Conservation (phyloP, 805 yeast species). For the Pichia occidentalis region DNA sequence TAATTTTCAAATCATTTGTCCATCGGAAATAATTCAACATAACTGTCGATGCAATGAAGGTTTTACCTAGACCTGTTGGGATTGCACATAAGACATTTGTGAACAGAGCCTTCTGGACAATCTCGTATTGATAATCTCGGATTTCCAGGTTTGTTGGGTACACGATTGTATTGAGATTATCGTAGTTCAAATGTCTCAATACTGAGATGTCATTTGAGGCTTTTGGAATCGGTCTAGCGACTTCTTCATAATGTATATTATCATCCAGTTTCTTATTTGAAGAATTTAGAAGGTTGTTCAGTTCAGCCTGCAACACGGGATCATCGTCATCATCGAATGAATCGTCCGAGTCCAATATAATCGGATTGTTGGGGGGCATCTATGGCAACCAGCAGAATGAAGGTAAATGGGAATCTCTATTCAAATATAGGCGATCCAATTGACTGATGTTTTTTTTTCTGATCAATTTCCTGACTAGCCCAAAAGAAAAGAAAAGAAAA, state of each 20-base stretch:
- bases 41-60: slow-evolving; percentile 90
- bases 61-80: slow-evolving; percentile 97
- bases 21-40: slow-evolving; percentile 86
- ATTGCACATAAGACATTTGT: slow-evolving; percentile 79
- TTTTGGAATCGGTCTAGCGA: background rate
- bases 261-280: too few species aligned
- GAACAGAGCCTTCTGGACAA: slow-evolving; percentile 64
- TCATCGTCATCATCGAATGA: slow-evolving; percentile 6
- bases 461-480: too few species aligned
- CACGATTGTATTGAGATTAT: slow-evolving; percentile 42
- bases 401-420: too few species aligned
- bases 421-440: too few species aligned
- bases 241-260: too few species aligned
- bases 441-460: too few species aligned
- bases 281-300: too few species aligned
- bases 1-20: slow-evolving; percentile 64
- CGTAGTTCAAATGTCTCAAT: slow-evolving; percentile 34
- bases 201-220: slow-evolving; percentile 1
- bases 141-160: slow-evolving; percentile 83
- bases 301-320: too few species aligned
- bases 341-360: slow-evolving; percentile 1
- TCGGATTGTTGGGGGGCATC: too few species aligned
- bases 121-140: slow-evolving; percentile 84
- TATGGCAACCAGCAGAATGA: too few species aligned
- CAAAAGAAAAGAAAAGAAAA: too few species aligned